A percentile compares a stretch with the other conserved stretches of the same genome.
Evolutionary conservation across 257 asterid genomes (phyloP).

Genomic region (Gynochthodes officinalis): DNA sequence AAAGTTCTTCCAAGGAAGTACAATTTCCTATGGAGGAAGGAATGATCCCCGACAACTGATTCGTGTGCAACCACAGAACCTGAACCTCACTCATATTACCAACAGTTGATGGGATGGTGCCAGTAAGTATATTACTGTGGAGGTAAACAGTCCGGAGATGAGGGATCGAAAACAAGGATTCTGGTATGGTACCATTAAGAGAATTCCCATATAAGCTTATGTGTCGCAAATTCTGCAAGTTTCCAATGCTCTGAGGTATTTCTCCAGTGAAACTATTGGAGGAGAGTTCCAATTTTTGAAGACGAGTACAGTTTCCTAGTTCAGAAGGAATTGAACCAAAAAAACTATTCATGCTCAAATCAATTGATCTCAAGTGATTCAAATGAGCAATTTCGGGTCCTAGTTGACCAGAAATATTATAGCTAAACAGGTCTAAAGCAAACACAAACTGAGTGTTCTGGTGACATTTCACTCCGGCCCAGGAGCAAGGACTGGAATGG

Average conservation of each 20-base stretch:
- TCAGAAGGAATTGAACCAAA: slow-evolving; percentile 54
- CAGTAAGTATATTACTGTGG: slow-evolving; percentile 47
- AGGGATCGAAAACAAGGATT: slow-evolving; percentile 50
- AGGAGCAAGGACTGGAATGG: slow-evolving; percentile 67
- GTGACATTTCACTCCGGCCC: slow-evolving; percentile 68
- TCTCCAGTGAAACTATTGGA: slow-evolving; percentile 47
- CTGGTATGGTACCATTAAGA: slow-evolving; percentile 54
- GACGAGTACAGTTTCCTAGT: slow-evolving; percentile 43
- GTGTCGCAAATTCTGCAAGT: slow-evolving; percentile 33
- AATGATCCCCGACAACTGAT: slow-evolving; percentile 53
- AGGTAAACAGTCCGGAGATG: slow-evolving; percentile 42
- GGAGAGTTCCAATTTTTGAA: slow-evolving; percentile 48
- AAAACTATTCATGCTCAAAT: slow-evolving; percentile 44
- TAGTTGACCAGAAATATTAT: slow-evolving; percentile 60
- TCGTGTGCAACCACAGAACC: slow-evolving; percentile 32
- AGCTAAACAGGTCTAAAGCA: slow-evolving; percentile 40
- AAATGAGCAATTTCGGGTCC: slow-evolving; percentile 61
- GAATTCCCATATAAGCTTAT: slow-evolving; percentile 46
- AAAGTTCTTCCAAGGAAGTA: slow-evolving; percentile 45
- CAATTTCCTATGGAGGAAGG: slow-evolving; percentile 72
- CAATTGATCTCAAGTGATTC: slow-evolving; percentile 37
- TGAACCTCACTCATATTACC: slow-evolving; percentile 47
- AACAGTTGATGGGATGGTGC: slow-evolving; percentile 50
- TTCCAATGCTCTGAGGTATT: slow-evolving; percentile 52
- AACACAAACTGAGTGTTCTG: slow-evolving; percentile 22